phyloP scores from a whole-genome alignment of 768 basidiomycete species.

The Boletus subcaerulescens region DNA sequence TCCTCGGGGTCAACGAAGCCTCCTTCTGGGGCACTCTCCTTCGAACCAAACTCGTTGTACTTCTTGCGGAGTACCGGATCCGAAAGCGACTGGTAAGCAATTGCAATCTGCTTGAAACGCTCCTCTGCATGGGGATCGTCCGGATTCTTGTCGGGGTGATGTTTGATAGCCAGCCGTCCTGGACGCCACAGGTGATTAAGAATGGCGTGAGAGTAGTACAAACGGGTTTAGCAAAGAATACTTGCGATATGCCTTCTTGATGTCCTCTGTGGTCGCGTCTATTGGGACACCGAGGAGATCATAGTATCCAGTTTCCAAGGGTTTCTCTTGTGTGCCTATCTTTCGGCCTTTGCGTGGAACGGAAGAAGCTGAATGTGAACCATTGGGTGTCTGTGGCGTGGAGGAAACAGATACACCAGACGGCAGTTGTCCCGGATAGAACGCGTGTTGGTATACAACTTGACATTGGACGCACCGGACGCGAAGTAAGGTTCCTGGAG shows the following conservation, averaged over 20 bases:
- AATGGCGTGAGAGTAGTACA: neutral
- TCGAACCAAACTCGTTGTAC: constrained; percentile 90
- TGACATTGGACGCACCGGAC: constrained; percentile 73
- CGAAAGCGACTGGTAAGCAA: constrained; percentile 84
- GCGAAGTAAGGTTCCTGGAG: constrained; percentile 54
- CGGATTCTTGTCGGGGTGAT: constrained; percentile 91
- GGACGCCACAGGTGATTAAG: neutral
- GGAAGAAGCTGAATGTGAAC: constrained; percentile 17
- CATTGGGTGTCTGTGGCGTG: constrained; percentile 16
- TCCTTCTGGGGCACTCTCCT: constrained; percentile 77
- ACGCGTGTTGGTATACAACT: constrained; percentile 55
- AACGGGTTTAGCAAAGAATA: neutral
- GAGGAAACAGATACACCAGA: constrained; percentile 15
- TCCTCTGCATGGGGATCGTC: constrained; percentile 84
- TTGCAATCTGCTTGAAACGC: constrained; percentile 87
- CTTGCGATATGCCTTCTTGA: constrained; percentile 89
- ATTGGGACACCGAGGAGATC: constrained; percentile 77
- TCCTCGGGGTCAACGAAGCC: constrained; percentile 87
- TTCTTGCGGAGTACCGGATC: constrained; percentile 73
- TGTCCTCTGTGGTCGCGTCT: constrained; percentile 74
- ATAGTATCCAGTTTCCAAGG: constrained; percentile 89
- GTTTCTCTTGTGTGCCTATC: constrained; percentile 86
- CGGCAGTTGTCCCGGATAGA: constrained; percentile 63
- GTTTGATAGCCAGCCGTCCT: constrained; percentile 86
- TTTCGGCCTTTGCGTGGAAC: constrained; percentile 55